These are phyloP conservation scores for Turritis glabra DNA, from an alignment of 345 rosid species.

Conservation along the genomic window DNA sequence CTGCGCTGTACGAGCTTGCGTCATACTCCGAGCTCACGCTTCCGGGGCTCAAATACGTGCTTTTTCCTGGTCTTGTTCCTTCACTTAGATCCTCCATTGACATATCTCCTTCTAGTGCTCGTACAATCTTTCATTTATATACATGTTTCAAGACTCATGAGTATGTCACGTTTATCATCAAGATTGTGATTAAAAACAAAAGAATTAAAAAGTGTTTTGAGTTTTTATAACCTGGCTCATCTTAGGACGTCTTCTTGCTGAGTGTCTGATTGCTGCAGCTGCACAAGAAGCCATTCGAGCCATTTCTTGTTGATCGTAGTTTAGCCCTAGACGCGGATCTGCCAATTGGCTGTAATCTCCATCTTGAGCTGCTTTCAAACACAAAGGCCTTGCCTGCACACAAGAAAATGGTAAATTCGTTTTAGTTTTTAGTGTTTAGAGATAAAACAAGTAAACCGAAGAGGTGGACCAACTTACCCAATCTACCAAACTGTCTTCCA, in stretches of 20 bases:
- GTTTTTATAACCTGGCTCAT: slow-evolving; percentile 73
- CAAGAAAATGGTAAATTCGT: neutral
- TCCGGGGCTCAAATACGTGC: slow-evolving; percentile 34
- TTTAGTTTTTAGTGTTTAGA: neutral
- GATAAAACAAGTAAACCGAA: neutral
- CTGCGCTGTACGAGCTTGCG: slow-evolving; percentile 45
- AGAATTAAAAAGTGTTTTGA: neutral
- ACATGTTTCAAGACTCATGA: slow-evolving; percentile 15
- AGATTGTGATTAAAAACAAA: neutral
- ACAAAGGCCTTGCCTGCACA: slow-evolving; percentile 77
- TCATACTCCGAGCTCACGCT: slow-evolving; percentile 44
- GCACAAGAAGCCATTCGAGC: slow-evolving; percentile 79
- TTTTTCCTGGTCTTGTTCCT: slow-evolving; percentile 45
- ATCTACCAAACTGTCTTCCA: slow-evolving; percentile 90
- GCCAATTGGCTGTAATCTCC: slow-evolving; percentile 57
- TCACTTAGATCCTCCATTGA: slow-evolving; percentile 64
- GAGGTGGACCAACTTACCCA: slow-evolving; percentile 52
- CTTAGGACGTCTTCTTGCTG: slow-evolving; percentile 71
- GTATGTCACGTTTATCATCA: slow-evolving; percentile 4
- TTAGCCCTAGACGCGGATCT: slow-evolving; percentile 64
- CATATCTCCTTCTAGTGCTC: slow-evolving; percentile 64
- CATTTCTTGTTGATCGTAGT: slow-evolving; percentile 61
- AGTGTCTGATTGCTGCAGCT: slow-evolving; percentile 67
- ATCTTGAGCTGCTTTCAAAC: slow-evolving; percentile 50
- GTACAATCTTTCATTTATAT: slow-evolving; percentile 50